Conservation (phyloP, 2,329 filamentous ascomycete species). For the Seiridium unicorne region DNA sequence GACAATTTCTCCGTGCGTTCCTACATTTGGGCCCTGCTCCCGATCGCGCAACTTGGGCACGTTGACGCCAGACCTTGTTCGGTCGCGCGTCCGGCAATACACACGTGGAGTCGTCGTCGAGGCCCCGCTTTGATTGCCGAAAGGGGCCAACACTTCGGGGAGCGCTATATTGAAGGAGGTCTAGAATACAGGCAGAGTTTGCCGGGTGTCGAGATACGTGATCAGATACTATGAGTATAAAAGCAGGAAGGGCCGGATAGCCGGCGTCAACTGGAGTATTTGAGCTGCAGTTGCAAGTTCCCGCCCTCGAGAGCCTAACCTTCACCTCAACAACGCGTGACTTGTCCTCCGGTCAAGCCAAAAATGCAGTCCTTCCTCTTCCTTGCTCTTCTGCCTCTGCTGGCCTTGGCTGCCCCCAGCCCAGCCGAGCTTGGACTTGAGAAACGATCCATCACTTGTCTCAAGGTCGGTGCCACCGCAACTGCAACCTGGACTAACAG, state of each 20-base stretch:
- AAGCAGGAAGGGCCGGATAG: no score
- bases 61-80: background rate
- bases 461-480: constrained; percentile 36
- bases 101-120: background rate
- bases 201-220: no score
- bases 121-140: constrained; percentile 3
- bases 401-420: constrained; percentile 11
- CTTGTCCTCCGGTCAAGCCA: background rate
- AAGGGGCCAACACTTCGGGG: constrained; percentile 3
- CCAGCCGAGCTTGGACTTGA: constrained; percentile 8
- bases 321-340: no score
- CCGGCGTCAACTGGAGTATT: no score
- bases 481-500: constrained; percentile 45
- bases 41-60: background rate
- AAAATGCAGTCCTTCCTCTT: constrained; percentile 9
- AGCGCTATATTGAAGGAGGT: background rate
- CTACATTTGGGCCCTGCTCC: constrained; percentile 1
- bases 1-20: background rate
- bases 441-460: constrained; percentile 34
- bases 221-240: no score
- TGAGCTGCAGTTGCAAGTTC: no score
- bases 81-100: background rate
- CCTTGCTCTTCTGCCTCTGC: constrained; percentile 8
- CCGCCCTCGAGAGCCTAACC: no score
- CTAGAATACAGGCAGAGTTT: no score